A percentile compares a stretch with the other conserved stretches of the same genome.
These are phyloP conservation scores for Psidium guajava DNA, from an alignment of 345 rosid species.

Conservation along the genomic window DNA sequence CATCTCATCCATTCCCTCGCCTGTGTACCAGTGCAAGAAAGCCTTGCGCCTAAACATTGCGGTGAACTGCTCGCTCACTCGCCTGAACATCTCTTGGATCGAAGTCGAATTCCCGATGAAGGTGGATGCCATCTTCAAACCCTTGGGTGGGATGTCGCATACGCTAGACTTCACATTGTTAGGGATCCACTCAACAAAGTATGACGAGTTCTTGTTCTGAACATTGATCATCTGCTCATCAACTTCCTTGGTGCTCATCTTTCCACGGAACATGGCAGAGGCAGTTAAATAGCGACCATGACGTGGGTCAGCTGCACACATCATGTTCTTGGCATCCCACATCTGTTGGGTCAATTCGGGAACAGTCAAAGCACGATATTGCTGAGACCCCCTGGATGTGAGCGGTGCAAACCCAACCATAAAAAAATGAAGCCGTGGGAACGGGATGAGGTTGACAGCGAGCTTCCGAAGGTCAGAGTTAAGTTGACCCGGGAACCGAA, in stretches of 20 bases:
- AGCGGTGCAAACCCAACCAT: conserved; percentile 10
- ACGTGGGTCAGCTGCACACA: conserved; percentile 6
- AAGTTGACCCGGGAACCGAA: conserved; percentile 9
- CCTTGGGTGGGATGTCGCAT: conserved; percentile 5
- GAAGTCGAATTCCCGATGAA: conserved; percentile 6
- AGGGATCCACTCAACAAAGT: conserved; percentile 6
- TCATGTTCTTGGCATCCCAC: conserved; percentile 13
- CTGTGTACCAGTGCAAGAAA: conserved; percentile 11
- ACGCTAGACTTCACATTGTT: conserved; percentile 10
- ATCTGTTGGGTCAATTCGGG: conserved; percentile 9
- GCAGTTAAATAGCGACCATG: conserved; percentile 7
- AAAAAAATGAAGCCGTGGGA: conserved; percentile 8
- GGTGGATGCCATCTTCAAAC: conserved; percentile 5
- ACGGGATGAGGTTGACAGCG: conserved; percentile 5
- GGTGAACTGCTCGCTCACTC: conserved; percentile 7
- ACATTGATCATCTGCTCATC: conserved; percentile 11
- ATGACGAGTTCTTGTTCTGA: conserved; percentile 8
- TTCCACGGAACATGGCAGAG: conserved; percentile 9
- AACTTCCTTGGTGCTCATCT: conserved; percentile 11
- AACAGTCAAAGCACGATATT: conserved; percentile 4
- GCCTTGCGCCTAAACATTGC: conserved; percentile 9
- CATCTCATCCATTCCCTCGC: conserved; percentile 10
- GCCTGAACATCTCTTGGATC: conserved; percentile 9
- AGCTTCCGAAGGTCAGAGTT: conserved; percentile 8
- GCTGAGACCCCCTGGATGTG: conserved; percentile 8